Evolutionary conservation across 2,329 filamentous ascomycete species (phyloP).

Genomic region (Verruconis gallopava): DNA sequence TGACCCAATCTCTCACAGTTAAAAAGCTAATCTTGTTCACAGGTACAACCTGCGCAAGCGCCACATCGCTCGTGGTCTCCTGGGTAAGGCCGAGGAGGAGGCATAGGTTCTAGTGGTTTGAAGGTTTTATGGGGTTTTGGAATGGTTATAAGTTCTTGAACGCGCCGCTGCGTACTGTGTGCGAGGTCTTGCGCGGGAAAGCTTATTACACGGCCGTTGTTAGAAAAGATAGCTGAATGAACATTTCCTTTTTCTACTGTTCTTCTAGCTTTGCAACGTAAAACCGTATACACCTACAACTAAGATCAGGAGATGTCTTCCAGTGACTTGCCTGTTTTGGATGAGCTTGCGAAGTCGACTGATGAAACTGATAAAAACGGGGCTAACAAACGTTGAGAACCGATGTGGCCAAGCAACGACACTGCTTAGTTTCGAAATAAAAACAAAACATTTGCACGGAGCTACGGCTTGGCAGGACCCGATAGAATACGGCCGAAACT

Average conservation of each 20-base stretch:
- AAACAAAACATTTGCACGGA: too few relatives aligned
- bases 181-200: background rate
- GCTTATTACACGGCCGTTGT: background rate
- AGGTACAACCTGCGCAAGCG: constrained; percentile 29
- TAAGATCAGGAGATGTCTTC: too few relatives aligned
- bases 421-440: too few relatives aligned
- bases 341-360: too few relatives aligned
- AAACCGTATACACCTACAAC: too few relatives aligned
- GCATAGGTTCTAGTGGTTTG: background rate
- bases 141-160: background rate
- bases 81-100: constrained; percentile 9
- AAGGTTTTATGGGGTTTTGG: background rate
- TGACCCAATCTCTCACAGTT: background rate
- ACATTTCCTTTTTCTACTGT: constrained; percentile 6
- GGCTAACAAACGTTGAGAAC: too few relatives aligned
- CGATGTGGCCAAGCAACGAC: too few relatives aligned
- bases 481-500: too few relatives aligned
- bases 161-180: background rate
- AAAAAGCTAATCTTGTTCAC: background rate
- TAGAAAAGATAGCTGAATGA: background rate
- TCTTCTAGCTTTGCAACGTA: too few relatives aligned
- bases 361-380: too few relatives aligned
- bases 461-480: too few relatives aligned
- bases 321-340: too few relatives aligned
- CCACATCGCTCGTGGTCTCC: constrained; percentile 10